phyloP scores from a whole-genome alignment of 2,329 filamentous ascomycete genomes.

The Arthrobotrys sphaeroides region DNA sequence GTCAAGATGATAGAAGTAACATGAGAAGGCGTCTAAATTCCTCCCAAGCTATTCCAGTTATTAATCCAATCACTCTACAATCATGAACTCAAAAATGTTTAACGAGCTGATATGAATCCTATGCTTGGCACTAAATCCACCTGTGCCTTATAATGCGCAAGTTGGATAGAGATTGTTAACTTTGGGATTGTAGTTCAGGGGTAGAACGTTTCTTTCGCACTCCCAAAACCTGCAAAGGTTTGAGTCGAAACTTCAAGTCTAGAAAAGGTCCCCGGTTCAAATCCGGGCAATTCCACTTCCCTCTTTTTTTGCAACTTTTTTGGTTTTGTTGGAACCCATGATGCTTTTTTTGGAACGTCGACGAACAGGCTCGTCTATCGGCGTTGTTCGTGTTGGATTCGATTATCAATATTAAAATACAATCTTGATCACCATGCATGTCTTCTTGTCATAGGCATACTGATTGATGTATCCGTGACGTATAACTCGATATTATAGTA shows the following conservation, averaged over 20 bases:
- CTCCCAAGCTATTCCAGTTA: no score
- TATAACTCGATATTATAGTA: no score
- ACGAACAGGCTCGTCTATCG: background rate
- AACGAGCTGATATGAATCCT: slow-evolving; percentile 1
- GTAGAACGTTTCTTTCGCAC: slow-evolving; percentile 55
- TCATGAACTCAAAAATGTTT: no score
- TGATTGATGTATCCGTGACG: no score
- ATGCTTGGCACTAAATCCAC: background rate
- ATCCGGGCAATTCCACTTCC: slow-evolving; percentile 48
- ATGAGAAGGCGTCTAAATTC: background rate
- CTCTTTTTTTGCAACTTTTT: slow-evolving; percentile 28
- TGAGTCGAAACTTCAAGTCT: slow-evolving; percentile 46
- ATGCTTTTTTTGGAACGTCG: background rate
- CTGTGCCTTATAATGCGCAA: background rate
- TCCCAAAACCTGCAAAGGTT: slow-evolving; percentile 21
- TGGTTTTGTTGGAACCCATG: background rate
- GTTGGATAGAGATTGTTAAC: background rate
- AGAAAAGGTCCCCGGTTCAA: slow-evolving; percentile 54
- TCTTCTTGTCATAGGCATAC: no score
- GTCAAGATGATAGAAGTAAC: background rate
- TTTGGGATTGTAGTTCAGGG: slow-evolving; percentile 54
- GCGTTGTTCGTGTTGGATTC: slow-evolving; percentile 3
- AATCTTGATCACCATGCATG: no score
- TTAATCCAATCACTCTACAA: no score
- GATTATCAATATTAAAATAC: background rate